Base-by-base conservation (phyloP, 345 rosid genomes). In the Trapa bicornis region DNA sequence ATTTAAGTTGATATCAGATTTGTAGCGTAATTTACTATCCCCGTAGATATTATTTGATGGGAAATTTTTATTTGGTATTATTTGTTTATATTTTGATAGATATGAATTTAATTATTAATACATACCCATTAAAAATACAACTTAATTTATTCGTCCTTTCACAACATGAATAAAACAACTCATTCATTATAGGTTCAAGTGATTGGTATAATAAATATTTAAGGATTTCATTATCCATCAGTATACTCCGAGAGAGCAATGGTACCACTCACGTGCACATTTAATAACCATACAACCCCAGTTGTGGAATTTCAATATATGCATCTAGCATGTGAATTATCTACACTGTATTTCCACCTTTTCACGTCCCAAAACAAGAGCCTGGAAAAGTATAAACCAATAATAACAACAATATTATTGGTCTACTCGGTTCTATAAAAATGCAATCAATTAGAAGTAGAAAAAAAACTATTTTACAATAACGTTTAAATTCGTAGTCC, bases 241-340 rank as follows among this genome's bases (percentile, higher is more conserved):
- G 99, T 88, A 74, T 94, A 94, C 79, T 90, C 99, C 99, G 96
- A 91, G n/a, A 94, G 86, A 29, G 97, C 97, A 70, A 90, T 89
- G 74, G 97, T 97, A 2, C 96, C 96, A 63, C 97, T 94, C 63
- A 94, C 99, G 52, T 91, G 99, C 62, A 91, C 96, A 53, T 94
- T 87, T 67, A 94, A 96, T 0, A 97, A 94, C 67, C 99, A 79
- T 63, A 90, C 95, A 61, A 94, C 72, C 99, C 99, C 71, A 94
- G 71, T 71, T 90, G 97, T 36, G 99, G 99, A 77, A 93, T 93
- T 81, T 93, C 96, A 6, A 93, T 68, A 80, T 97, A 93, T 71
- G 91, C 89, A 71, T 93, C 98, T 54, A 90, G 70, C 38, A 87
- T 74, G 73, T 93, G 98, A 53, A 93, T 88, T 69, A 88, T 84